These are phyloP conservation scores for Lactarius indigo DNA, from an alignment of 768 basidiomycete species.

Conservation along the genomic window DNA sequence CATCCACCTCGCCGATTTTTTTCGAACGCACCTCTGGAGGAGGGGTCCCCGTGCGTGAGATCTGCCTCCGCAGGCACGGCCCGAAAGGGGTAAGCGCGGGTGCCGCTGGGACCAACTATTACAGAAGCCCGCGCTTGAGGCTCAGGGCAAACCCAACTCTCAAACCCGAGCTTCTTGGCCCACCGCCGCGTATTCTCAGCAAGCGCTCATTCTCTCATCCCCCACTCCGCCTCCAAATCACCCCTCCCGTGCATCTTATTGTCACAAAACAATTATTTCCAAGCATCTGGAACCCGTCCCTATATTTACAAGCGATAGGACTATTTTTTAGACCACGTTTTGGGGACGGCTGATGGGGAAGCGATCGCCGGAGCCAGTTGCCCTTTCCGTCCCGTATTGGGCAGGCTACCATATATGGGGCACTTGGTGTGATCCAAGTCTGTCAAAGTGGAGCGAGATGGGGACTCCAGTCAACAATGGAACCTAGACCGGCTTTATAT, in stretches of 20 bases:
- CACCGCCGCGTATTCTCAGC: slow-evolving; percentile 5
- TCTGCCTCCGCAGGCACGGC: slow-evolving; percentile 23
- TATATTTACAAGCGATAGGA: not conserved
- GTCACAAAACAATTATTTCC: not conserved
- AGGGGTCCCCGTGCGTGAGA: slow-evolving; percentile 5
- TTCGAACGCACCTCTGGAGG: not conserved
- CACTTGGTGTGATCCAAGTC: not conserved
- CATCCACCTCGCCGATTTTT: slow-evolving; percentile 24
- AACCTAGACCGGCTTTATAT: not conserved
- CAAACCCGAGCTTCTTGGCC: slow-evolving; percentile 13
- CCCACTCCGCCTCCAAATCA: slow-evolving; percentile 5
- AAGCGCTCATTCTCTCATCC: slow-evolving; percentile 15
- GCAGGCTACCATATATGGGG: slow-evolving; percentile 12
- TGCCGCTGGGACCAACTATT: slow-evolving; percentile 25
- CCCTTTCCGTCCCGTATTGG: slow-evolving; percentile 10
- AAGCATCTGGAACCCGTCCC: not conserved
- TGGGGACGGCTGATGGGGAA: slow-evolving; percentile 1
- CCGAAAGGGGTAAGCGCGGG: slow-evolving; percentile 23
- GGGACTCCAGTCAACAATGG: not conserved
- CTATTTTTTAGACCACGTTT: slow-evolving; percentile 6
- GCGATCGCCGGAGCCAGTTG: slow-evolving; percentile 20
- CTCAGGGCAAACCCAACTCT: slow-evolving; percentile 21
- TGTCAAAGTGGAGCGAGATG: not conserved
- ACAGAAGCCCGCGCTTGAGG: slow-evolving; percentile 25
- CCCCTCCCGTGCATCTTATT: slow-evolving; percentile 1